Conservation (phyloP, 441 rosid genomes). For the Corymbia citriodora region DNA sequence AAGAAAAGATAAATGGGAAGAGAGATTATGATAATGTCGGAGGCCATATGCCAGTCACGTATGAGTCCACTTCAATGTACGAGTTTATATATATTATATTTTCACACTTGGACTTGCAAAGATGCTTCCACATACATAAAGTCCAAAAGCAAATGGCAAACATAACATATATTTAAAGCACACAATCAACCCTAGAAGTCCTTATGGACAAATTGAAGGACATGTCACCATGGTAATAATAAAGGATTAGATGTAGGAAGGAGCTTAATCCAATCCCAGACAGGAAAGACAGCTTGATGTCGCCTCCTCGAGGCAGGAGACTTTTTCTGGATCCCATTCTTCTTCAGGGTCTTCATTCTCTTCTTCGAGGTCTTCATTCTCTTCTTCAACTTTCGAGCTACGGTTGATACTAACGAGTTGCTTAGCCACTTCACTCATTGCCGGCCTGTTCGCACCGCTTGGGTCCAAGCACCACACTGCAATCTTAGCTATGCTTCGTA, state of each 20-base stretch:
- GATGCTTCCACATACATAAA: no score
- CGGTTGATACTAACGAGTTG: not conserved
- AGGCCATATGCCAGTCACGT: no score
- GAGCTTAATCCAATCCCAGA: no score
- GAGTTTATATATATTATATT: not conserved
- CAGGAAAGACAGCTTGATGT: no score
- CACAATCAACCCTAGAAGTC: no score
- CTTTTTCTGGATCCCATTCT: not conserved
- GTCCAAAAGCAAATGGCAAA: no score
- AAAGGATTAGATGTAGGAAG: not conserved
- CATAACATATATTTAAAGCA: no score
- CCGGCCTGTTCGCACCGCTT: accelerated
- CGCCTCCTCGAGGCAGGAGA: no score
- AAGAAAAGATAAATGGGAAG: not conserved
- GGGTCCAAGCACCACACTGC: not conserved
- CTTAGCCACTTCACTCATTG: not conserved
- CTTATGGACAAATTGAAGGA: no score
- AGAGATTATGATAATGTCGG: no score
- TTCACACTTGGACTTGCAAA: no score
- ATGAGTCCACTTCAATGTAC: not conserved
- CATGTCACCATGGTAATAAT: not conserved
- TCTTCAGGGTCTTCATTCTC: not conserved
- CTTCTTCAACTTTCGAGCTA: not conserved
- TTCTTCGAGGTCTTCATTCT: not conserved
- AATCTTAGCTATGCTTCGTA: not conserved